Evolutionary conservation across 2,329 filamentous ascomycete species (phyloP).

Genomic region (Fusarium bactridioides): DNA sequence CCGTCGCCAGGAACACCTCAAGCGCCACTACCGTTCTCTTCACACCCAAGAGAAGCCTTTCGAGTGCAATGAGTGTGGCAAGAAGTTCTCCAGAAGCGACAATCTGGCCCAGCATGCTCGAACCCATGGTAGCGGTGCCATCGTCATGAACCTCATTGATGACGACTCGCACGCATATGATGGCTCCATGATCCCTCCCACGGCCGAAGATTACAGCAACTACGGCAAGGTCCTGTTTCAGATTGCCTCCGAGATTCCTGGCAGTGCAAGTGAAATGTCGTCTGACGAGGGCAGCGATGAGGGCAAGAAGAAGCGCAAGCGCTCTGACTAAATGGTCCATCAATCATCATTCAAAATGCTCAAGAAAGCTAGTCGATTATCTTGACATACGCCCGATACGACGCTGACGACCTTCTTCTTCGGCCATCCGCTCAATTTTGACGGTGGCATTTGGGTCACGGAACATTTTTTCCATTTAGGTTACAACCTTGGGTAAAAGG

Average conservation of each 20-base stretch:
- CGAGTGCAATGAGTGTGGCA: constrained; percentile 95
- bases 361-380: constrained; percentile 31
- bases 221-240: constrained; percentile 85
- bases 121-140: constrained; percentile 88
- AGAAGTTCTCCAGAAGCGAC: constrained; percentile 98
- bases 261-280: constrained; percentile 67
- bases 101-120: constrained; percentile 96
- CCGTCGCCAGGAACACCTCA: constrained; percentile 97
- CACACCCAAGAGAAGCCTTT: constrained; percentile 99
- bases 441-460: constrained; percentile 44
- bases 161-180: constrained; percentile 61
- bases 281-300: constrained; percentile 61
- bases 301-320: constrained; percentile 75
- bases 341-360: constrained; percentile 27
- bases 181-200: constrained; percentile 52
- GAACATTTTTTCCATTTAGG: constrained; percentile 35
- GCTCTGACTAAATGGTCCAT: constrained; percentile 63
- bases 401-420: constrained; percentile 45
- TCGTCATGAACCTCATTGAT: constrained; percentile 89
- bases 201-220: constrained; percentile 69
- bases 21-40: constrained; percentile 97
- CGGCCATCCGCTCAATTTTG: constrained; percentile 32
- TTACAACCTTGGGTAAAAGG: constrained; percentile 45
- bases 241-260: constrained; percentile 76
- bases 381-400: constrained; percentile 46